These are phyloP conservation scores for Elaphomyces granulatus DNA, from an alignment of 495 filamentous ascomycete species.

Conservation along the genomic window DNA sequence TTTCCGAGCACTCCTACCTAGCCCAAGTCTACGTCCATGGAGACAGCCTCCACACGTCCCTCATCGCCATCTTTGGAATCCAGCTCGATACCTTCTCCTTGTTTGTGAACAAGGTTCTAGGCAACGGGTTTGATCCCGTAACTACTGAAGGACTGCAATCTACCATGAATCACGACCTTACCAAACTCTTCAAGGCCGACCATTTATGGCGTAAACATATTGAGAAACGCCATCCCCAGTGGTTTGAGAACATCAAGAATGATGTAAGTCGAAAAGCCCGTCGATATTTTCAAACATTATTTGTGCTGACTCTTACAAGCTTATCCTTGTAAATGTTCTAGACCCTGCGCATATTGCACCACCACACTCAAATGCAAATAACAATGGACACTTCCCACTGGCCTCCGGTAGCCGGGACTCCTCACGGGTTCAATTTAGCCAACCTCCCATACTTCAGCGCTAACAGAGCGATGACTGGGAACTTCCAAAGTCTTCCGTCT, in stretches of 20 bases:
- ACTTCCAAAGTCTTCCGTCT: constrained; percentile 18
- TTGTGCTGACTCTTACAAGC: constrained; percentile 32
- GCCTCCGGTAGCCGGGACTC: constrained; percentile 65
- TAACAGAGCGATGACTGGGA: constrained; percentile 14
- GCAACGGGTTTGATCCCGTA: too few relatives aligned
- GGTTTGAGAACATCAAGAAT: constrained; percentile 62
- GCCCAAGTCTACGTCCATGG: constrained; percentile 82
- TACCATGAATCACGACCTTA: constrained; percentile 87
- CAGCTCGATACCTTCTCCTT: constrained; percentile 66
- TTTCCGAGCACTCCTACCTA: constrained; percentile 63
- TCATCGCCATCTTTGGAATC: constrained; percentile 81
- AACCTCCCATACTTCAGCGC: constrained; percentile 37
- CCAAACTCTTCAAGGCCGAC: constrained; percentile 94
- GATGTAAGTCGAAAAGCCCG: constrained; percentile 49
- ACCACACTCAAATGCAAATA: constrained; percentile 87
- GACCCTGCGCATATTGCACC: constrained; percentile 90
- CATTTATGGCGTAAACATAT: constrained; percentile 96
- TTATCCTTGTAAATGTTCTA: constrained; percentile 78
- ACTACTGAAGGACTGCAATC: too few relatives aligned
- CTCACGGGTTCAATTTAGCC: constrained; percentile 80
- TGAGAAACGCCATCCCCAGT: constrained; percentile 88
- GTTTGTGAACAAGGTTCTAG: constrained; percentile 64
- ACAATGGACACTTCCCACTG: constrained; percentile 87
- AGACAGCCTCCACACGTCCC: constrained; percentile 65
- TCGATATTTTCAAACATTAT: background rate